phyloP scores from a whole-genome alignment of 768 basidiomycete species.

The Phylloporus scabripes region DNA sequence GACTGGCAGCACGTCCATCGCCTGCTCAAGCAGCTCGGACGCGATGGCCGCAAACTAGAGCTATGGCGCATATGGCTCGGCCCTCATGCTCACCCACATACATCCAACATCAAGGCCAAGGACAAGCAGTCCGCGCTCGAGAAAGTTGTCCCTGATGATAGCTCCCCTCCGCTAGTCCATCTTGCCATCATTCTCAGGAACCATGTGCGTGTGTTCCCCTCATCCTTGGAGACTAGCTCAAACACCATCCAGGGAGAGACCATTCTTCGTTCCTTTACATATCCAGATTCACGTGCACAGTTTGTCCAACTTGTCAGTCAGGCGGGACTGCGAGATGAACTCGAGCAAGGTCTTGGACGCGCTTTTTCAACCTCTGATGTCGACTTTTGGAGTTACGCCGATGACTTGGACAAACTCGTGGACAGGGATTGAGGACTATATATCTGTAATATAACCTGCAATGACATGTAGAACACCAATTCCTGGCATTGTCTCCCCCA shows the following conservation, averaged over 20 bases:
- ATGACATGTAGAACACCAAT: too few species aligned
- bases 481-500: too few species aligned
- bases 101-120: slow-evolving; percentile 30
- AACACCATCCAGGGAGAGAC: slow-evolving; percentile 42
- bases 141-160: slow-evolving; percentile 5
- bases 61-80: slow-evolving; percentile 71
- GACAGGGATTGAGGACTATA: too few species aligned
- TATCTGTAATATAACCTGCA: too few species aligned
- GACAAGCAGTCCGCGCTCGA: slow-evolving; percentile 39
- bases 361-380: slow-evolving; percentile 37
- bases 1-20: slow-evolving; percentile 58
- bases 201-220: slow-evolving; percentile 47
- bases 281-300: slow-evolving; percentile 68
- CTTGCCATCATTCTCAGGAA: slow-evolving; percentile 48
- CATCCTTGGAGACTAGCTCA: slow-evolving; percentile 2
- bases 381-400: slow-evolving; percentile 67
- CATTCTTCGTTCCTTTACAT: slow-evolving; percentile 58
- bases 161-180: slow-evolving; percentile 34
- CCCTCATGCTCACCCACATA: slow-evolving; percentile 23
- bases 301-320: slow-evolving; percentile 52
- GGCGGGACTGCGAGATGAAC: slow-evolving; percentile 38
- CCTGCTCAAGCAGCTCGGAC: slow-evolving; percentile 47
- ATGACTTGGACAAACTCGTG: slow-evolving; percentile 8
- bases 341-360: slow-evolving; percentile 19
- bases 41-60: slow-evolving; percentile 72